These are phyloP conservation scores for Claviceps sp. DNA, from an alignment of 2,329 filamentous ascomycete species.

Conservation along the genomic window DNA sequence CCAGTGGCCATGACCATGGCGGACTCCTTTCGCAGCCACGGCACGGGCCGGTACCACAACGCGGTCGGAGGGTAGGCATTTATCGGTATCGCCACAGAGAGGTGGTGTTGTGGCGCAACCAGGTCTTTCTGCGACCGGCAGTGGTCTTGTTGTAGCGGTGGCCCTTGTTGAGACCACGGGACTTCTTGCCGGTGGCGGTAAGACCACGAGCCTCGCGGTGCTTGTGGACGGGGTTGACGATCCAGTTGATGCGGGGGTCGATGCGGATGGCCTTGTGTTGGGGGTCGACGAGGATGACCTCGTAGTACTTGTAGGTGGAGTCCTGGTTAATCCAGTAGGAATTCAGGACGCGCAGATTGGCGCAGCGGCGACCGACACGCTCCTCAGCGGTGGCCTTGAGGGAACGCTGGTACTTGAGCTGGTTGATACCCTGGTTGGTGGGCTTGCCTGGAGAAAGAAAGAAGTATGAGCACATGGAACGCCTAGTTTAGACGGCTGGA, in stretches of 20 bases:
- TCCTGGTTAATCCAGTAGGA: constrained; percentile 99
- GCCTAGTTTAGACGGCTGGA: not conserved
- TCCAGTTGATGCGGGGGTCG: constrained; percentile 99
- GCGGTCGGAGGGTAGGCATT: constrained; percentile 14
- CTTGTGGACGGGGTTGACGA: constrained; percentile 99
- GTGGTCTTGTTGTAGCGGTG: constrained; percentile 98
- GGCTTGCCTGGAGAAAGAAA: constrained; percentile 66
- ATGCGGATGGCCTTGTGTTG: constrained; percentile 99
- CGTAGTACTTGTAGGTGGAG: constrained; percentile 99
- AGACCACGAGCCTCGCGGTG: constrained; percentile 97
- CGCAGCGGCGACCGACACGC: constrained; percentile 97
- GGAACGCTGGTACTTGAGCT: constrained; percentile 99
- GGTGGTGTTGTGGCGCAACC: constrained; percentile 99
- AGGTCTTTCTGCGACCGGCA: constrained; percentile 97
- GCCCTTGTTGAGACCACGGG: constrained; percentile 97
- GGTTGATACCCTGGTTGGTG: constrained; percentile 99
- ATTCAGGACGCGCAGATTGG: constrained; percentile 98
- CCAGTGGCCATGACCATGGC: not conserved
- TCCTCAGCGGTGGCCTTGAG: constrained; percentile 97
- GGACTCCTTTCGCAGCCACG: not conserved
- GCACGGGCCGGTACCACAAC: not conserved
- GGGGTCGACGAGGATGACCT: constrained; percentile 98
- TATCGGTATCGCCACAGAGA: constrained; percentile 98
- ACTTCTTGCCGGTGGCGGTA: constrained; percentile 98
- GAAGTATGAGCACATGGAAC: not conserved